Conservation (phyloP, 176 grass and related monocot genomes). For the Cenchrus americanus region DNA sequence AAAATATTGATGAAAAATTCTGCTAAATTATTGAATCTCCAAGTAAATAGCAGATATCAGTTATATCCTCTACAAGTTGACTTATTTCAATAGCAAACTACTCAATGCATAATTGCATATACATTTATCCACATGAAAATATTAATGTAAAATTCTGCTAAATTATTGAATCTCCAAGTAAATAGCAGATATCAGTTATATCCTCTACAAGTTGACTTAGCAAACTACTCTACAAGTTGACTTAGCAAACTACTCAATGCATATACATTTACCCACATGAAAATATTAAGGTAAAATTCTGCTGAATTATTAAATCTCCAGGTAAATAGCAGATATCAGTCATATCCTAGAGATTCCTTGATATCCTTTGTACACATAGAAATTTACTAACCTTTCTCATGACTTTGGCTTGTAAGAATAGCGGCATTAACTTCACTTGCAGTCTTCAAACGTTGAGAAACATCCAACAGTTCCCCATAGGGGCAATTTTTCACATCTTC, state of each 20-base stretch:
- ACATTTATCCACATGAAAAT: background rate
- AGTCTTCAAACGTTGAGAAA: constrained; percentile 91
- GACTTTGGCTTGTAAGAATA: constrained; percentile 97
- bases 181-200: background rate
- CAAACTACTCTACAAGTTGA: too few species aligned
- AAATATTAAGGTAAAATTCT: background rate
- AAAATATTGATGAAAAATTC: too few species aligned
- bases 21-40: too few species aligned
- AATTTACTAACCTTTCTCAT: constrained; percentile 86
- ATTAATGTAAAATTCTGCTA: background rate
- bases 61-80: too few species aligned
- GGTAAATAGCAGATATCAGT: background rate
- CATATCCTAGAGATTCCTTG: background rate
- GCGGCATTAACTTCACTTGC: constrained; percentile 96
- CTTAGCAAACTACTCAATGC: background rate
- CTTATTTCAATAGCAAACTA: background rate
- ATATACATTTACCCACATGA: background rate
- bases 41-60: too few species aligned
- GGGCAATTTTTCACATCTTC: constrained; percentile 94
- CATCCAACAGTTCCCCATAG: constrained; percentile 86
- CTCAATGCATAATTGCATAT: background rate
- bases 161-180: constrained; percentile 12
- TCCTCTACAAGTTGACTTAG: background rate
- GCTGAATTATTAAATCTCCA: background rate
- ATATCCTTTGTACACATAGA: background rate